These are phyloP conservation scores for Melanogaster broomeanus DNA, from an alignment of 768 basidiomycete genomes.

Conservation along the genomic window DNA sequence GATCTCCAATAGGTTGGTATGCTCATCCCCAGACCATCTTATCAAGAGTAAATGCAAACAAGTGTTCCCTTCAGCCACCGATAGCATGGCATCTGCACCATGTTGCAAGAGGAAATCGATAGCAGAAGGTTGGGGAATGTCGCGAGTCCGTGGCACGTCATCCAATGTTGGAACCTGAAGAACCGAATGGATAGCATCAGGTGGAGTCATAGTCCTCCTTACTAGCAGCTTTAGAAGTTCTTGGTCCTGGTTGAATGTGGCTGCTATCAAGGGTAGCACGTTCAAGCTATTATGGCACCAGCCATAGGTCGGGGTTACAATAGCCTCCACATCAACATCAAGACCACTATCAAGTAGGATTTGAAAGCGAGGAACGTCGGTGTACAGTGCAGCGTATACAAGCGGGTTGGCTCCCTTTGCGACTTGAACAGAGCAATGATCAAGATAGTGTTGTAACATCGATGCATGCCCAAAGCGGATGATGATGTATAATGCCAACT, in stretches of 20 bases:
- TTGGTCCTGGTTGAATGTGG: background rate
- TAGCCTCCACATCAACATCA: slow-evolving; percentile 4
- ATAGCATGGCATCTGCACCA: background rate
- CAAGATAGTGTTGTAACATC: background rate
- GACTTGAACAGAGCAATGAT: background rate
- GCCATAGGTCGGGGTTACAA: no score
- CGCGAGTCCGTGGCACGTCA: no score
- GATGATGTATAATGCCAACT: background rate
- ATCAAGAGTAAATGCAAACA: background rate
- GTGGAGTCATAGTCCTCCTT: background rate
- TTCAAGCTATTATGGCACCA: no score
- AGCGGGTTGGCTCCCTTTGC: background rate
- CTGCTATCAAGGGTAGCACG: background rate
- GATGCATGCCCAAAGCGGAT: background rate
- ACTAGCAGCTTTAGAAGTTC: background rate
- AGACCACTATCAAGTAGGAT: slow-evolving; percentile 6
- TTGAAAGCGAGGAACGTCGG: background rate
- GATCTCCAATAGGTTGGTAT: background rate
- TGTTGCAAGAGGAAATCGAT: background rate
- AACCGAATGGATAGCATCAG: background rate
- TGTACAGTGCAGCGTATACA: background rate
- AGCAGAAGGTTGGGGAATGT: background rate
- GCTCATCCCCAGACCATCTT: no score
- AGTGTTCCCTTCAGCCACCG: background rate
- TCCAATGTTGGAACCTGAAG: no score